phyloP scores from a whole-genome alignment of 202 grass and related monocot genomes.

The Elaeis oleifera region DNA sequence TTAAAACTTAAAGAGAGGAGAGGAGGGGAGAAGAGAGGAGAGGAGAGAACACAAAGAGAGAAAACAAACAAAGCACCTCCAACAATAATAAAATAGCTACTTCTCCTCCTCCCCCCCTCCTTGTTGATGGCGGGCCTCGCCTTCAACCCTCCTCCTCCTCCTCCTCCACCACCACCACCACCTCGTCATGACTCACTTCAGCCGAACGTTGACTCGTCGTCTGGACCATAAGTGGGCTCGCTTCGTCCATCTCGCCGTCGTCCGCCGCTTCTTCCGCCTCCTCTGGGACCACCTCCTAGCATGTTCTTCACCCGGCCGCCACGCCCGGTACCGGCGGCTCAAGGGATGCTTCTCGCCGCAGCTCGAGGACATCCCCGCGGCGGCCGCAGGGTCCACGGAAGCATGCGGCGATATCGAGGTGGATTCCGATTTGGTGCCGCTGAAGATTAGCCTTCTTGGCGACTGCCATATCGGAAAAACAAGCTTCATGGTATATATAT shows the following conservation, averaged over 20 bases:
- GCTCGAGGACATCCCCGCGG: not conserved
- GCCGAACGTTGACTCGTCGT: slow-evolving; percentile 3
- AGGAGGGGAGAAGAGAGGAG: not conserved
- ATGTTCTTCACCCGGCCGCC: slow-evolving; percentile 39
- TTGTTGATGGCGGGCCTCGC: slow-evolving; percentile 20
- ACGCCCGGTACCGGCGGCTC: slow-evolving; percentile 2
- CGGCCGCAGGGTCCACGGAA: not conserved
- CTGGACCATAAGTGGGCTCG: slow-evolving; percentile 46
- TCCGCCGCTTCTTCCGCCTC: slow-evolving; percentile 53
- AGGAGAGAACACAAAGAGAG: slow-evolving; percentile 5
- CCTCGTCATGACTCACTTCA: slow-evolving; percentile 18
- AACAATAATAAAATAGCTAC: slow-evolving; percentile 7
- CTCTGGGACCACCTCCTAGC: slow-evolving; percentile 53
- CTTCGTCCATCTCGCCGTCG: slow-evolving; percentile 9
- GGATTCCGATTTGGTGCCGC: slow-evolving; percentile 44
- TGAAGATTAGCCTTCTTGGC: slow-evolving; percentile 95
- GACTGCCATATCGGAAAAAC: slow-evolving; percentile 93
- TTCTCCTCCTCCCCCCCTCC: not conserved
- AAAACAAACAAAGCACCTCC: slow-evolving; percentile 11
- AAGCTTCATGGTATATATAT: slow-evolving; percentile 71
- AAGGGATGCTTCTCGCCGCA: slow-evolving; percentile 18
- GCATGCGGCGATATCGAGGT: slow-evolving; percentile 6
- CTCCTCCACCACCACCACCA: not conserved
- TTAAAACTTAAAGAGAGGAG: not conserved
- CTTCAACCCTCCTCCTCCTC: slow-evolving; percentile 3